Conservation (phyloP, 2,329 filamentous ascomycete species). For the Ophiostoma angusticollis region DNA sequence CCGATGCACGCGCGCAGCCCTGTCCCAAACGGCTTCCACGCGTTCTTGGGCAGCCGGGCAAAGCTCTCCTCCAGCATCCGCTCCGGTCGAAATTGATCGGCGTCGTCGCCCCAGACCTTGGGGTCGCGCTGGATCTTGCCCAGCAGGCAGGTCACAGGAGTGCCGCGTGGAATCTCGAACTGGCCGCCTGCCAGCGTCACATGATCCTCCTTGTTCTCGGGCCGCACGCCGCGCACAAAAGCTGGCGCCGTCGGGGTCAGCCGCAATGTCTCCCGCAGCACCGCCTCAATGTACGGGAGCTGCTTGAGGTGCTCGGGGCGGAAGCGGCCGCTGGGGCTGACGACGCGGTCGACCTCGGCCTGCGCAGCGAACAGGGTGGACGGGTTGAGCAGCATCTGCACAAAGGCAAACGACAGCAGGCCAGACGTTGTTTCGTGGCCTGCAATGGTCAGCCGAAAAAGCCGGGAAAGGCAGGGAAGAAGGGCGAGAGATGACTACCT, state of each 20-base stretch:
- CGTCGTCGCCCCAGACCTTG: slow-evolving; percentile 42
- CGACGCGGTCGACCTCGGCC: slow-evolving; percentile 39
- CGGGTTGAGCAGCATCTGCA: slow-evolving; percentile 37
- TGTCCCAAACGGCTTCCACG: slow-evolving; percentile 42
- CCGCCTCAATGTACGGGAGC: slow-evolving; percentile 39
- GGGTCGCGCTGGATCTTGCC: slow-evolving; percentile 41
- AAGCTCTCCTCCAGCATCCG: slow-evolving; percentile 45
- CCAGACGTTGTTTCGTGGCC: slow-evolving; percentile 45
- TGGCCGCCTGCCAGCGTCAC: slow-evolving; percentile 31
- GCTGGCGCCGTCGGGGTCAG: slow-evolving; percentile 36
- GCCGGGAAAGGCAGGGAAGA: background rate
- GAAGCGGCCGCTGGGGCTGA: slow-evolving; percentile 29
- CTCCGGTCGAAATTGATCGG: slow-evolving; percentile 45
- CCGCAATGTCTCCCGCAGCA: slow-evolving; percentile 42
- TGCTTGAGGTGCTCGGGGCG: slow-evolving; percentile 33
- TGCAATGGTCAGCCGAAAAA: background rate
- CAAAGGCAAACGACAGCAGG: slow-evolving; percentile 36
- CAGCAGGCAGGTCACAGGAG: slow-evolving; percentile 32
- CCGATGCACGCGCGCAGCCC: slow-evolving; percentile 40
- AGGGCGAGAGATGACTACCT: too few species aligned
- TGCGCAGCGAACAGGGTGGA: slow-evolving; percentile 33
- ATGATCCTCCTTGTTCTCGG: slow-evolving; percentile 27
- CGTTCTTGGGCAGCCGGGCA: slow-evolving; percentile 25
- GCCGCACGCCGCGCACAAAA: slow-evolving; percentile 25
- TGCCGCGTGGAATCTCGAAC: slow-evolving; percentile 34